A percentile compares a stretch with the other conserved stretches of the same genome.
Evolutionary conservation across 2,329 filamentous ascomycete genomes (phyloP).

Genomic region (Arthrobotrys musiformis): DNA sequence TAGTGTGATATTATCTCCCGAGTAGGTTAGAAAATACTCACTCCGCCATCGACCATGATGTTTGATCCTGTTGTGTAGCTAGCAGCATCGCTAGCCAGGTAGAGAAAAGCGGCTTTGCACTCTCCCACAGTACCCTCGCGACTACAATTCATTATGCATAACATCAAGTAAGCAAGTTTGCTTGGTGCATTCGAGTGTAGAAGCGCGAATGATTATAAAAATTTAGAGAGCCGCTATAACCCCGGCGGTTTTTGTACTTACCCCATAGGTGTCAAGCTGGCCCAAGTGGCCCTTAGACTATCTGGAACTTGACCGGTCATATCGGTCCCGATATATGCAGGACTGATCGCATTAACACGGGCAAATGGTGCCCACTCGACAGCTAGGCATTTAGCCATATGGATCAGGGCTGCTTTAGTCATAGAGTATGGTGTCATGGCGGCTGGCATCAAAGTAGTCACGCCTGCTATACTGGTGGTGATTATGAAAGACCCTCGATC

Average conservation of each 20-base stretch:
- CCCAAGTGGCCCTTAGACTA: slow-evolving; percentile 78
- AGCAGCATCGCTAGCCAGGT: slow-evolving; percentile 81
- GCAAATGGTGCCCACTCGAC: slow-evolving; percentile 82
- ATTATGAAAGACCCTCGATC: slow-evolving; percentile 76
- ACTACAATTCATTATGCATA: slow-evolving; percentile 62
- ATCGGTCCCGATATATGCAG: slow-evolving; percentile 80
- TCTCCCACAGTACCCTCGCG: slow-evolving; percentile 78
- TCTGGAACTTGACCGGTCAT: slow-evolving; percentile 73
- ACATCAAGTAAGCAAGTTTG: background rate
- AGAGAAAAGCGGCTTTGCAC: slow-evolving; percentile 84
- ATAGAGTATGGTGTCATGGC: slow-evolving; percentile 78
- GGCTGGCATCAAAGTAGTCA: slow-evolving; percentile 81
- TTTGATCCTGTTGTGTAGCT: slow-evolving; percentile 82
- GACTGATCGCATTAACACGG: slow-evolving; percentile 76
- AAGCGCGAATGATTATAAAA: background rate
- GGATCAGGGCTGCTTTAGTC: slow-evolving; percentile 73
- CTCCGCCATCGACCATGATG: slow-evolving; percentile 75
- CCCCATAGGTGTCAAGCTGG: slow-evolving; percentile 81
- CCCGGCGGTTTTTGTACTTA: slow-evolving; percentile 62
- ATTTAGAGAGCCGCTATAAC: too few species aligned
- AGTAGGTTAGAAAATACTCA: slow-evolving; percentile 3
- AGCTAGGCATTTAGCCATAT: slow-evolving; percentile 71
- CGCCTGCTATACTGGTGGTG: slow-evolving; percentile 80
- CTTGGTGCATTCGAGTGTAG: too few species aligned
- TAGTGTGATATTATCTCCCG: background rate